Evolutionary conservation across 2,329 filamentous ascomycete genomes (phyloP).

Genomic region (Calonectria pteridis): DNA sequence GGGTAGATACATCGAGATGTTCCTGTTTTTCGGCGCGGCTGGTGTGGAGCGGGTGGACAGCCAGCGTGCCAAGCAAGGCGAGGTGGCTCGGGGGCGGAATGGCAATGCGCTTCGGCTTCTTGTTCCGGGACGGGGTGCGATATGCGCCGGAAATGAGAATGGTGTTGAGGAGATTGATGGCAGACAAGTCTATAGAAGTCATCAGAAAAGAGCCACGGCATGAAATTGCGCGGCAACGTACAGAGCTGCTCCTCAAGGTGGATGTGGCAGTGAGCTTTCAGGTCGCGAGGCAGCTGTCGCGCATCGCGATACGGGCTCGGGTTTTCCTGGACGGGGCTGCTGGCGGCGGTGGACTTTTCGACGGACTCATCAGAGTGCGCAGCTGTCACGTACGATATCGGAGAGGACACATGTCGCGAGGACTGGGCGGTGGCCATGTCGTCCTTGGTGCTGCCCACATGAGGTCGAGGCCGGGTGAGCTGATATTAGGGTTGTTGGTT

Average conservation of each 20-base stretch:
- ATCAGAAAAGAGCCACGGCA: conserved; percentile 1
- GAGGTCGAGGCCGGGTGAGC: conserved; percentile 6
- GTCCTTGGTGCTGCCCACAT: conserved; percentile 31
- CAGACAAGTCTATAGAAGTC: conserved; percentile 49
- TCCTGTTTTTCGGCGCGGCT: conserved; percentile 75
- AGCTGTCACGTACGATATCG: conserved; percentile 53
- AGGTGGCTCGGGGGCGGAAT: conserved; percentile 80
- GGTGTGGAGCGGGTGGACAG: conserved; percentile 85
- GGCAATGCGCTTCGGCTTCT: conserved; percentile 59
- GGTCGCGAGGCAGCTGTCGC: conserved; percentile 69
- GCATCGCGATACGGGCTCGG: conserved; percentile 64
- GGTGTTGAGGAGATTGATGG: conserved; percentile 73
- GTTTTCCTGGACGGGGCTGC: conserved; percentile 48
- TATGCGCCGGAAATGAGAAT: conserved; percentile 68
- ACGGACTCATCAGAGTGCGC: conserved; percentile 38
- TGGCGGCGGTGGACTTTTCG: conserved; percentile 51
- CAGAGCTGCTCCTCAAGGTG: conserved; percentile 82
- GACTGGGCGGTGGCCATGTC: conserved; percentile 38
- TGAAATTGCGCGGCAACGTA: conserved; percentile 49
- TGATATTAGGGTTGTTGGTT: conserved; percentile 10
- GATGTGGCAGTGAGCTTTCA: conserved; percentile 76
- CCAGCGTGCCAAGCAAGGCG: conserved; percentile 82
- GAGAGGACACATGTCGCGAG: conserved; percentile 46
- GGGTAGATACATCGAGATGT: conserved; percentile 71
- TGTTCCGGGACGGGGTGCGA: conserved; percentile 33